A percentile compares a stretch with the other conserved stretches of the same genome.
Evolutionary conservation across 495 filamentous ascomycete species (phyloP).

Genomic region (Venustampulla echinocandica): DNA sequence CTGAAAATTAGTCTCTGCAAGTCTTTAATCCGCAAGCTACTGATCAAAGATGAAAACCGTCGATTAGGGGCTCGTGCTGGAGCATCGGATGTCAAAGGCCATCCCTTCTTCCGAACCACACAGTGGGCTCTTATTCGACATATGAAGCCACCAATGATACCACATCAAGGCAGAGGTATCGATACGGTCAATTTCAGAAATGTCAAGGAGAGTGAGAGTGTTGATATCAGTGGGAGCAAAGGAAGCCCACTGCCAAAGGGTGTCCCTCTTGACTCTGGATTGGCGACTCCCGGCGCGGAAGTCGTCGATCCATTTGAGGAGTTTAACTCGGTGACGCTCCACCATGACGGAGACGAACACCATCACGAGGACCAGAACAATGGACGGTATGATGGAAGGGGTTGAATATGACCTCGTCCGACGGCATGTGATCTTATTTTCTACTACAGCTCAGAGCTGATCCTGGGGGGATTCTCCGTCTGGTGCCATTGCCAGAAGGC

Average conservation of each 20-base stretch:
- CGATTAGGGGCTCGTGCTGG: slow-evolving; percentile 90
- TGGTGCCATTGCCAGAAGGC: not conserved
- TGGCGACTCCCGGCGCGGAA: slow-evolving; percentile 79
- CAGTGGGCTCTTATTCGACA: slow-evolving; percentile 96
- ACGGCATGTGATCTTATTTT: not conserved
- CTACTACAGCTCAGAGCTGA: too few species aligned
- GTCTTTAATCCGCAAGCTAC: slow-evolving; percentile 87
- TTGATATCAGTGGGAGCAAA: slow-evolving; percentile 71
- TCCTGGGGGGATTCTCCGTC: not conserved
- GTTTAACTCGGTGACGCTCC: slow-evolving; percentile 96
- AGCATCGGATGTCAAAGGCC: slow-evolving; percentile 91
- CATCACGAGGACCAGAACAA: slow-evolving; percentile 23
- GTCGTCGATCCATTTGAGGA: slow-evolving; percentile 93
- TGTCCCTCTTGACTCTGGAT: slow-evolving; percentile 74
- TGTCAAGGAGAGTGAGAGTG: slow-evolving; percentile 92
- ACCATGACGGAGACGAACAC: slow-evolving; percentile 81
- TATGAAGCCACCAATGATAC: slow-evolving; percentile 97
- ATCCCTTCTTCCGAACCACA: slow-evolving; percentile 91
- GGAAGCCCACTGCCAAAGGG: slow-evolving; percentile 46
- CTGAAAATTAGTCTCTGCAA: slow-evolving; percentile 69
- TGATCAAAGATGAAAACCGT: slow-evolving; percentile 96
- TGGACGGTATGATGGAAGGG: slow-evolving; percentile 20
- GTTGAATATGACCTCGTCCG: slow-evolving; percentile 1
- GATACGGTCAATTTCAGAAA: slow-evolving; percentile 96
- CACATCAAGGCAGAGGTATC: slow-evolving; percentile 80